Percentiles rank a stretch among this genome's conserved stretches.
Evolutionary conservation across 2,329 filamentous ascomycete genomes (phyloP).

Genomic region (Endocalyx cinctus): DNA sequence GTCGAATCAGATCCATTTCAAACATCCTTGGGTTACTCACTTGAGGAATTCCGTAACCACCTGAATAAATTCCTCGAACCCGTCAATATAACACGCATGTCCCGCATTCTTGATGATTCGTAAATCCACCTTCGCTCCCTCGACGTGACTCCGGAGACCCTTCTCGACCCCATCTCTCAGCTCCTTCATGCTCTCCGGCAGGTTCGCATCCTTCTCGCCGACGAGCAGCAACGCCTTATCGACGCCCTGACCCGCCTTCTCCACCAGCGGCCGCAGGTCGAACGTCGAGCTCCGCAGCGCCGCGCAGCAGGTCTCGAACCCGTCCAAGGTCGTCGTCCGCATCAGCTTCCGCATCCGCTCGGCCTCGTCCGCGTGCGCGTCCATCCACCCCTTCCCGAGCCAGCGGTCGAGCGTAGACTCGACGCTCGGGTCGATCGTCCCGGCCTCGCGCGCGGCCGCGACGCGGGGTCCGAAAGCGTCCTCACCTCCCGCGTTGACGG

Average conservation of each 20-base stretch:
- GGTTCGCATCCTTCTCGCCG: constrained; percentile 37
- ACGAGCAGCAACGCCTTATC: constrained; percentile 33
- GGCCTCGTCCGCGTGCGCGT: constrained; percentile 29
- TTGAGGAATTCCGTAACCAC: no score
- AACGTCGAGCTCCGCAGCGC: constrained; percentile 33
- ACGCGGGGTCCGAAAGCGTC: constrained; percentile 34
- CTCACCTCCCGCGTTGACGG: constrained; percentile 28
- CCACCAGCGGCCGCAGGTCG: constrained; percentile 33
- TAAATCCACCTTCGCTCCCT: constrained; percentile 22
- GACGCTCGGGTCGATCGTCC: constrained; percentile 26
- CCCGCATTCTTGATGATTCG: constrained; percentile 32
- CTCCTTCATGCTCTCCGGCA: constrained; percentile 33
- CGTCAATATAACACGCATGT: no score
- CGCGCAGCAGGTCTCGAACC: constrained; percentile 36
- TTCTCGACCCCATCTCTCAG: constrained; percentile 32
- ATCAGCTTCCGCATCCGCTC: constrained; percentile 31
- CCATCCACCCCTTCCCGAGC: constrained; percentile 35
- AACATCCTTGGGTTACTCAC: no score
- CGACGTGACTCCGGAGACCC: constrained; percentile 23
- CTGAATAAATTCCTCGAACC: no score
- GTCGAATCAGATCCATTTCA: no score
- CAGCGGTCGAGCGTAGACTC: constrained; percentile 34
- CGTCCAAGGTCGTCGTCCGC: constrained; percentile 33
- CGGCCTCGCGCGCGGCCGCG: constrained; percentile 26
- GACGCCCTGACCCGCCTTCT: constrained; percentile 27